Base-by-base conservation (phyloP, 225 moss, liverwort and hornwort genomes). In the Bryoerythrophyllum caledonicum region DNA sequence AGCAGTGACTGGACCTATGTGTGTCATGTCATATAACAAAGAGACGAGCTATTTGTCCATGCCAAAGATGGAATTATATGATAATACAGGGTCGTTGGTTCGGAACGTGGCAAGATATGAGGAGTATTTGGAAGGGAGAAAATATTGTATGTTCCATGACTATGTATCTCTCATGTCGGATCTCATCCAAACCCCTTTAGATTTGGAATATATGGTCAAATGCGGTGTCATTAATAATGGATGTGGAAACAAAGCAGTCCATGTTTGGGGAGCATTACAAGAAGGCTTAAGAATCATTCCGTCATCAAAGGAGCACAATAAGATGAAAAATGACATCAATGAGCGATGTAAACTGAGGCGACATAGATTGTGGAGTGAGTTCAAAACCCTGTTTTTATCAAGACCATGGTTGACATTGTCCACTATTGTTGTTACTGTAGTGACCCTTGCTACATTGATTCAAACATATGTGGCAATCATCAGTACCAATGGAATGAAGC, bases 201-300 rank as follows among this genome's bases (percentile, higher is more conserved):
- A 67, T 48, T 44, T 67, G 7, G 15, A 44, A 0, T 0, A 16
- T 17, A 23, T 75, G 0, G 17, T 0, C 0, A 0, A 32, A 1
- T 7, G 23, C 0, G 46, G 11, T 32, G 34, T 75, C 4, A 2
- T 75, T 6, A 0, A 0, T 0, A 66, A 46, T 23, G 10, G 0
- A 0, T 17, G 3, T 12, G 41, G n/a, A 65, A 10, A 8, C 27
- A 57, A 0, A 30, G 21, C 0, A 15, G 28, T 46, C 0, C 3
- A 66, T 0, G 0, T 9, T 41, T 56, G 21, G 23, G 10, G 1
- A 3, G 1, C 15, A 2, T 0, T 75, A 4, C 10, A 24, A 4
- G 2, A 41, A 10, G 8, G 15, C 1, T 0, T 25, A 7, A 0
- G 0, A 0, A 0, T 2, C 0, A 0, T 1, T 0, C 0, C 0